phyloP scores from a whole-genome alignment of 2,329 filamentous ascomycete genomes.

The Hymenoscyphus scutula region DNA sequence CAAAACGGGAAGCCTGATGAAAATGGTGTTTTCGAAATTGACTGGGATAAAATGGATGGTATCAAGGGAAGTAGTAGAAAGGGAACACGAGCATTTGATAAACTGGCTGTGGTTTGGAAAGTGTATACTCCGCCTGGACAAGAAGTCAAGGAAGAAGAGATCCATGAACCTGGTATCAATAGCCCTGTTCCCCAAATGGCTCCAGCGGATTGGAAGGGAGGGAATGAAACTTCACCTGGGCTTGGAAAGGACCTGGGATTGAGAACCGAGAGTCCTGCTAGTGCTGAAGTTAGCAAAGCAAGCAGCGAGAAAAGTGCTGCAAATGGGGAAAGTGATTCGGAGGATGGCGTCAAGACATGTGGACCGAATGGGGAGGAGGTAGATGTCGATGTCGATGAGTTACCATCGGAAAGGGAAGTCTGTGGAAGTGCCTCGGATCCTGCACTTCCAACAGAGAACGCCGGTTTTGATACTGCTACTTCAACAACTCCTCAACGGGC shows the following conservation, averaged over 20 bases:
- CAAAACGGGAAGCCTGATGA: slow-evolving; percentile 62
- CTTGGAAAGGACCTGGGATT: slow-evolving; percentile 66
- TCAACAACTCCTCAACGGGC: slow-evolving; percentile 24
- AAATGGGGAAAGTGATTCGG: slow-evolving; percentile 22
- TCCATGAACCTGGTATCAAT: slow-evolving; percentile 63
- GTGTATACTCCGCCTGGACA: slow-evolving; percentile 34
- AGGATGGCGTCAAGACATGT: slow-evolving; percentile 30
- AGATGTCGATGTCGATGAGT: slow-evolving; percentile 21
- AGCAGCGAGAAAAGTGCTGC: slow-evolving; percentile 58
- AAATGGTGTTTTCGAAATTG: slow-evolving; percentile 68
- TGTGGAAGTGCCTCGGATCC: slow-evolving; percentile 22
- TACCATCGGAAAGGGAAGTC: slow-evolving; percentile 24
- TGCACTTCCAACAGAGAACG: slow-evolving; percentile 19
- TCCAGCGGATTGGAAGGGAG: slow-evolving; percentile 71
- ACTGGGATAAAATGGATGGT: slow-evolving; percentile 84
- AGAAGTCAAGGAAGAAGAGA: slow-evolving; percentile 41
- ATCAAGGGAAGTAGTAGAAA: slow-evolving; percentile 87
- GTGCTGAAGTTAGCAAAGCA: slow-evolving; percentile 66
- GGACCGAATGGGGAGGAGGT: slow-evolving; percentile 32
- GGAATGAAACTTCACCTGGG: slow-evolving; percentile 44
- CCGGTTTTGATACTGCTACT: slow-evolving; percentile 32
- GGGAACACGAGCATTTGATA: slow-evolving; percentile 78
- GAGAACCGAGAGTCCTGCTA: slow-evolving; percentile 61
- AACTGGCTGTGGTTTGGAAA: slow-evolving; percentile 82
- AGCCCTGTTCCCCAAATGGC: slow-evolving; percentile 67